Evolutionary conservation across 495 filamentous ascomycete species (phyloP), one percentile per base, ranked within the genome.

Genomic region (Halenospora varia): DNA sequence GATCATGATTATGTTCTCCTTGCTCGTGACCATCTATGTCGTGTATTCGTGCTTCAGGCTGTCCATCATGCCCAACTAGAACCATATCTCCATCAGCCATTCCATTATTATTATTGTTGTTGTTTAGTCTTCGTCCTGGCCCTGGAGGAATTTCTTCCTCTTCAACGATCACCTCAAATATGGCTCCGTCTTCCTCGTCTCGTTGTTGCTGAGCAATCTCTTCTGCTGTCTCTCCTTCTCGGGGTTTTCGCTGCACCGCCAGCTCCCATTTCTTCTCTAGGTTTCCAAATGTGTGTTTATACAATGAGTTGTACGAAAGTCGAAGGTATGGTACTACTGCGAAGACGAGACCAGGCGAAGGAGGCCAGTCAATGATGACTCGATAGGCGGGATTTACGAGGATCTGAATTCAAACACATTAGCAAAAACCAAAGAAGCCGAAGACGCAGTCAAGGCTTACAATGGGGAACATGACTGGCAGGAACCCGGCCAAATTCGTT

Each of bases 391-490:
- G 25, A 25, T 26, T 48, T 15, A 63, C 25, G 53, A 62, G 59
- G 25, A 59, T 62, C 59, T 65, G 24, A 17, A 17, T 3, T 13
- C 9, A 25, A 50, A 18, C 2, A 1, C 13, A 24, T 59, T 45
- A 55, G 39, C 10, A 47, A 11, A 9, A 13, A 45, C 18, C 39
- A 68, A 70, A 47, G 76, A 73, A 10, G 75, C 77, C 11, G 77
- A 77, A 22, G 50, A 63, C 23, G 88, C 76, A 1, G 85, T 84
- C 20, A 88, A n/a, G n/a, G n/a, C n/a, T n/a, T n/a, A 70, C 17
- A 85, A 75, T 3, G 87, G 81, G 45, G 88, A 74, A 2, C n/a
- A n/a, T n/a, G n/a, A n/a, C n/a, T n/a, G n/a, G n/a, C n/a, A 85
- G 62, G 10, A 74, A 74, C 61, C 88, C 83, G 8, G 77, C 81